Evolutionary conservation across 1,284 basidiomycete species (phyloP).

Genomic region (Earliella scabrosa): DNA sequence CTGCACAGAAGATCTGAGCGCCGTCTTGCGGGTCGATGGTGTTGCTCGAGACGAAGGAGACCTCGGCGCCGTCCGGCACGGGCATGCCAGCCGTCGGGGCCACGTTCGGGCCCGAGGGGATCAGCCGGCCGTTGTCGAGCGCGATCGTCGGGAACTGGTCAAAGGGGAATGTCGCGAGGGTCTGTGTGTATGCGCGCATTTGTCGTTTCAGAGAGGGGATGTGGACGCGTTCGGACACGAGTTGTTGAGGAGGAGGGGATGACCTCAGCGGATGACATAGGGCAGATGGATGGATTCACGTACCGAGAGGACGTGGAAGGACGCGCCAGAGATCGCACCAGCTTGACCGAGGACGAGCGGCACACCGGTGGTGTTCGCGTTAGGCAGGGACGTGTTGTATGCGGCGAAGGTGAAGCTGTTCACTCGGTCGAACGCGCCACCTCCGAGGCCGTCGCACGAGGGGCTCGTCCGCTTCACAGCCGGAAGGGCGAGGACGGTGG

Average conservation of each 20-base stretch:
- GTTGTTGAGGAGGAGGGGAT: background rate
- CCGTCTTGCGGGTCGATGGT: conserved; percentile 14
- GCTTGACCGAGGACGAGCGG: conserved; percentile 28
- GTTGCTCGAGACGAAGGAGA: conserved; percentile 22
- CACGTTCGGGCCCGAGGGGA: conserved; percentile 14
- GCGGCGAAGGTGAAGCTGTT: conserved; percentile 29
- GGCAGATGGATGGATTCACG: too few species aligned
- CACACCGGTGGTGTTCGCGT: conserved; percentile 29
- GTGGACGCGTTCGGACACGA: background rate
- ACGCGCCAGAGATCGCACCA: conserved; percentile 23
- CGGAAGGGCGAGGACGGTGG: conserved; percentile 11
- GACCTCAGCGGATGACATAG: background rate
- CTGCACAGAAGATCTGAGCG: conserved; percentile 29
- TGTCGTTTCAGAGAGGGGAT: background rate
- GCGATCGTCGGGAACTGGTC: conserved; percentile 27
- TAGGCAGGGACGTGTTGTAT: conserved; percentile 22
- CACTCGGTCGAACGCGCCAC: conserved; percentile 25
- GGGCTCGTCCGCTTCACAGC: conserved; percentile 12
- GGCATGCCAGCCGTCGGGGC: conserved; percentile 13
- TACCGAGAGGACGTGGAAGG: conserved; percentile 24
- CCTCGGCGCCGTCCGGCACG: conserved; percentile 16
- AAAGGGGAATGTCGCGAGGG: conserved; percentile 29
- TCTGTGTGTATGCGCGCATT: conserved; percentile 24
- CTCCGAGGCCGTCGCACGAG: conserved; percentile 26
- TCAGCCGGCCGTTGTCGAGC: conserved; percentile 24